phyloP scores from a whole-genome alignment of 805 yeast genomes.

The Myxozyma neglecta region DNA sequence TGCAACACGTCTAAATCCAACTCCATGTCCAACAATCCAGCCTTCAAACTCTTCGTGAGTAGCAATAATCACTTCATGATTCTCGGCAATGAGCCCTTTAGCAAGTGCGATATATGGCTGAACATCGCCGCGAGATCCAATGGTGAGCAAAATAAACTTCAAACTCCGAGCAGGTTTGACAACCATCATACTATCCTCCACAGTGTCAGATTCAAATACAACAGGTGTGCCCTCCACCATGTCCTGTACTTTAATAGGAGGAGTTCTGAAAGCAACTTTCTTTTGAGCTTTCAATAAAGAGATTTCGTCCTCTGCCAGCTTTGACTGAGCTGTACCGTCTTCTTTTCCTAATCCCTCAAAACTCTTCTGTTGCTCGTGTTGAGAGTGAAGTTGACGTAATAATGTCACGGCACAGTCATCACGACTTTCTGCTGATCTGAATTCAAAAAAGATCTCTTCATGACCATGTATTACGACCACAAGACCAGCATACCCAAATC shows the following conservation, averaged over 20 bases:
- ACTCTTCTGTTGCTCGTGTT: no score
- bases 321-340: background rate
- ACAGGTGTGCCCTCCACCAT: constrained; percentile 12
- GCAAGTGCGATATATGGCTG: constrained; percentile 95
- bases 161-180: constrained; percentile 53
- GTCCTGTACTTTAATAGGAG: background rate
- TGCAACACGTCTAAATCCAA: constrained; percentile 72
- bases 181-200: constrained; percentile 42
- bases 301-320: constrained; percentile 3
- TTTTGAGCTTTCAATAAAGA: constrained; percentile 1
- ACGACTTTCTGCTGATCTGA: constrained; percentile 60
- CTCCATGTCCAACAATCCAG: constrained; percentile 69
- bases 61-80: constrained; percentile 80
- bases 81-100: constrained; percentile 72
- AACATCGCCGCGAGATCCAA: constrained; percentile 95
- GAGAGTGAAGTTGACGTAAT: constrained; percentile 50
- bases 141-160: constrained; percentile 71
- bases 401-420: constrained; percentile 66
- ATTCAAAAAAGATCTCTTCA: constrained; percentile 76
- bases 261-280: background rate
- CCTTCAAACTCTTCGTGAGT: constrained; percentile 79
- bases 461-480: constrained; percentile 69
- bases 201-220: constrained; percentile 40
- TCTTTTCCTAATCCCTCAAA: background rate
- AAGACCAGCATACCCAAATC: constrained; percentile 68